These are phyloP conservation scores for Marchantia polymorpha DNA, from an alignment of 225 moss, liverwort and hornwort genomes.

Conservation along the genomic window DNA sequence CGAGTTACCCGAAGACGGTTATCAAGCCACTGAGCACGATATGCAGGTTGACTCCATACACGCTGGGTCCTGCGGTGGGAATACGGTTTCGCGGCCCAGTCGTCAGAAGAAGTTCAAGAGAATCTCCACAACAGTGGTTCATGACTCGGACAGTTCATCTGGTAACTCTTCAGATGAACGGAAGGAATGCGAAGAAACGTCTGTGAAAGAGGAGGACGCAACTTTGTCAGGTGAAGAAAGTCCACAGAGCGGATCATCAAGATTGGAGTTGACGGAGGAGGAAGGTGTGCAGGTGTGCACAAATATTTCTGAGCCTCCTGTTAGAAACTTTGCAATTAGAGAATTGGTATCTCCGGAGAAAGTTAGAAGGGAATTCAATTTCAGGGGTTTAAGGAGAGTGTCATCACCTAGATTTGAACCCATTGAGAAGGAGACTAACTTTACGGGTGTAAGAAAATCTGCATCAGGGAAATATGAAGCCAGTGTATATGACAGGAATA, in stretches of 20 bases:
- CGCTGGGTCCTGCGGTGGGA: conserved; percentile 28
- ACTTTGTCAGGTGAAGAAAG: conserved; percentile 28
- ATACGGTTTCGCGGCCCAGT: conserved; percentile 20
- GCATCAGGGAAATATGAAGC: conserved; percentile 72
- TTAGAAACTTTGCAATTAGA: conserved; percentile 45
- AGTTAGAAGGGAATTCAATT: conserved; percentile 30
- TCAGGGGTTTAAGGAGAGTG: conserved; percentile 20
- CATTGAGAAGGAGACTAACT: conserved; percentile 49
- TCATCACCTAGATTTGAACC: conserved; percentile 23
- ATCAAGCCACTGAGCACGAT: conserved; percentile 46
- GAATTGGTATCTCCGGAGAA: conserved; percentile 34
- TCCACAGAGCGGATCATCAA: conserved; percentile 29
- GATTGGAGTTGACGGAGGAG: conserved; percentile 29
- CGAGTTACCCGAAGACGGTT: conserved; percentile 34
- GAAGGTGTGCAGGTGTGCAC: conserved; percentile 40
- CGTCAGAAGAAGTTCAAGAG: conserved; percentile 40
- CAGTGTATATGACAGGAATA: conserved; percentile 65
- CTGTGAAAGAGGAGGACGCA: conserved; percentile 48
- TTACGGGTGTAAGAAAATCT: conserved; percentile 63
- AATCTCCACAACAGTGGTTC: conserved; percentile 30
- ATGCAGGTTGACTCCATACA: conserved; percentile 38
- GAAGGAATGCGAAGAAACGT: conserved; percentile 34
- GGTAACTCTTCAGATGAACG: conserved; percentile 48
- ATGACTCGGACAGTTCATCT: conserved; percentile 37
- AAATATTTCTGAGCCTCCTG: conserved; percentile 31